Evolutionary conservation across 2,329 filamentous ascomycete genomes (phyloP).

Genomic region (Fusarium multiceps): DNA sequence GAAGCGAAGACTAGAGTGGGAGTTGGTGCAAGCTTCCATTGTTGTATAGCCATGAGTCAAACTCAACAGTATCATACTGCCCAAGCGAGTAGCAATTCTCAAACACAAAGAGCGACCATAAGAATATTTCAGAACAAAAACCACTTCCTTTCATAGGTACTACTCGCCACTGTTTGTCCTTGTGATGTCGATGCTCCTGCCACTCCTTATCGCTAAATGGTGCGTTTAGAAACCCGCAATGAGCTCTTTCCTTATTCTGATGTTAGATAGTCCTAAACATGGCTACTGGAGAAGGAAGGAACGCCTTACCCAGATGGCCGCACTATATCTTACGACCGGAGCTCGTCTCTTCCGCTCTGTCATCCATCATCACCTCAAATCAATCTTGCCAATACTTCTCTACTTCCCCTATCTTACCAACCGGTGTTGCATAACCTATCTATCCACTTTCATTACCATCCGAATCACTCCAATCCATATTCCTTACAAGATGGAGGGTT

Average conservation of each 20-base stretch:
- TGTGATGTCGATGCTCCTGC: not conserved
- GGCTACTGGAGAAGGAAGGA: not conserved
- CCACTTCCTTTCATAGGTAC: not conserved
- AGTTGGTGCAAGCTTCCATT: not conserved
- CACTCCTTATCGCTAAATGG: not conserved
- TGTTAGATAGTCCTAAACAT: not conserved
- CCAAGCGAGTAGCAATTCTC: not conserved
- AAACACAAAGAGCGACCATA: not conserved
- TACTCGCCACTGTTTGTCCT: not conserved
- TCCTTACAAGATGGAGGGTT: slow-evolving; percentile 33
- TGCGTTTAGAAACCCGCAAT: not conserved
- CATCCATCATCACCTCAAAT: not conserved
- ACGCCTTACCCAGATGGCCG: not conserved
- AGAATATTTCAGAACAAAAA: not conserved
- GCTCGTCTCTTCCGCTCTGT: not conserved
- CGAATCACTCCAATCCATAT: not conserved
- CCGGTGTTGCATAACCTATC: slow-evolving; percentile 16
- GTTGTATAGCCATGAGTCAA: not conserved
- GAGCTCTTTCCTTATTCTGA: not conserved
- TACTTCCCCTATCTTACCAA: slow-evolving; percentile 3
- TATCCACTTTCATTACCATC: not conserved
- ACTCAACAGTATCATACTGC: not conserved
- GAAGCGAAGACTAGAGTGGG: not conserved
- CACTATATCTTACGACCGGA: too few relatives aligned
- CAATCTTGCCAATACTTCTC: not conserved